Conservation (phyloP, 2,329 filamentous ascomycete species). For the Coniella lustricola region DNA sequence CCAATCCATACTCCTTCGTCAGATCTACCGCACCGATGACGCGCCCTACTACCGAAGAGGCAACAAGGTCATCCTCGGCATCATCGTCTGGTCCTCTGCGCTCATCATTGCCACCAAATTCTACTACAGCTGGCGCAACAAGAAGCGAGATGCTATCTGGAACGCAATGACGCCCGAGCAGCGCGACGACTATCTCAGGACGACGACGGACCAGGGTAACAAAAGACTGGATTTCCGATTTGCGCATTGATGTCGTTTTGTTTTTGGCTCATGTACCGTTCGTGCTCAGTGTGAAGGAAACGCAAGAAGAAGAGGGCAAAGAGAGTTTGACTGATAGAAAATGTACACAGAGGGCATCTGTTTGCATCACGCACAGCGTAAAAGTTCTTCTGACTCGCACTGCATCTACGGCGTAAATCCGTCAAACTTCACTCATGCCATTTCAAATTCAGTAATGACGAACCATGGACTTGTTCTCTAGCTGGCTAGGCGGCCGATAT, state of each 20-base stretch:
- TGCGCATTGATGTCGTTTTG: constrained; percentile 25
- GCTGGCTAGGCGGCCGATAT: too few species aligned
- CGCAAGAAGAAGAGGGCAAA: too few species aligned
- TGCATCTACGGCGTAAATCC: too few species aligned
- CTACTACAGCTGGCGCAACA: constrained; percentile 27
- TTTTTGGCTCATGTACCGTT: too few species aligned
- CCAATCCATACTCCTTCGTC: not conserved
- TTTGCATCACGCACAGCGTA: too few species aligned
- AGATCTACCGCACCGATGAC: constrained; percentile 34
- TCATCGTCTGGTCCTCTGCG: constrained; percentile 30
- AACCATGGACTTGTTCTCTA: too few species aligned
- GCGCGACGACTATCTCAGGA: constrained; percentile 30
- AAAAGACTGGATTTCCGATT: constrained; percentile 29
- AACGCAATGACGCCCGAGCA: constrained; percentile 25
- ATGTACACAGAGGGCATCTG: too few species aligned
- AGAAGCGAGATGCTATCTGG: constrained; percentile 23
- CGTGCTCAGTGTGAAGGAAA: too few species aligned
- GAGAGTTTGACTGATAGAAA: too few species aligned
- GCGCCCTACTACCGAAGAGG: constrained; percentile 38
- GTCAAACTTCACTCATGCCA: too few species aligned
- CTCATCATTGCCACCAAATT: constrained; percentile 24
- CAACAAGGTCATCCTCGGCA: constrained; percentile 33
- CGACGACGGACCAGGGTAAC: constrained; percentile 35
- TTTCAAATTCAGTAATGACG: too few species aligned
- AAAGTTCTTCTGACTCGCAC: too few species aligned